Evolutionary conservation across 2,329 filamentous ascomycete genomes (phyloP).

Genomic region (Chaetomiaceae sp.): DNA sequence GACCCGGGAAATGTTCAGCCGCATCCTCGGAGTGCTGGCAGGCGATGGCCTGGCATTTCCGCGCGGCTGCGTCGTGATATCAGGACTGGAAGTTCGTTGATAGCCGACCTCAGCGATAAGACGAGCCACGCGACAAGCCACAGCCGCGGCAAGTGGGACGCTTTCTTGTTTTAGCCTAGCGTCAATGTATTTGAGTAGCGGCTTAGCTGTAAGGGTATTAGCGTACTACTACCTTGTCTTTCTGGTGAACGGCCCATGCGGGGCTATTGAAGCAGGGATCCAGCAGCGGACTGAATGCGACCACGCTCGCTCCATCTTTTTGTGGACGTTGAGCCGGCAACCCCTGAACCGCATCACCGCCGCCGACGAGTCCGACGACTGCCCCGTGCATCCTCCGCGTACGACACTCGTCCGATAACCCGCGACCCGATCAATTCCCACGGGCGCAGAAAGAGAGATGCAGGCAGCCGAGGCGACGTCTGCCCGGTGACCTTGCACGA

Average conservation of each 20-base stretch:
- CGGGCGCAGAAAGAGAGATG: conserved; percentile 6
- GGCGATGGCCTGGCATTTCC: conserved; percentile 19
- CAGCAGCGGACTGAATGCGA: conserved; percentile 13
- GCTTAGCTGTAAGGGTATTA: no score
- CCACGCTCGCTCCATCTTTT: conserved; percentile 17
- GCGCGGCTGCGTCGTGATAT: background rate
- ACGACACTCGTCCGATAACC: background rate
- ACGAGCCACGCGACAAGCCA: conserved; percentile 9
- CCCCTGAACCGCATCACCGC: conserved; percentile 14
- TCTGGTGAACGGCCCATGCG: conserved; percentile 5
- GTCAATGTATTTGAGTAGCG: no score
- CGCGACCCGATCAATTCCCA: background rate
- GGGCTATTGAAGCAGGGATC: conserved; percentile 9
- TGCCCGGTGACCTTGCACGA: conserved; percentile 7
- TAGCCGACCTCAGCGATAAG: background rate
- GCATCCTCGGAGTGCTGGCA: conserved; percentile 23
- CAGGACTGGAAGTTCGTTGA: background rate
- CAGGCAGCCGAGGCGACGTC: background rate
- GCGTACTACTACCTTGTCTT: background rate
- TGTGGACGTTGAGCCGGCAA: conserved; percentile 9
- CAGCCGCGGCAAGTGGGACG: no score
- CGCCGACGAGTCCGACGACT: conserved; percentile 1
- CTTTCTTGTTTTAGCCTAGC: no score
- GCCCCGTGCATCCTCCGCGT: background rate
- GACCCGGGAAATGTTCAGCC: conserved; percentile 22